phyloP scores from a whole-genome alignment of 2,329 filamentous ascomycete genomes.

The Penicillium brevicompactum region DNA sequence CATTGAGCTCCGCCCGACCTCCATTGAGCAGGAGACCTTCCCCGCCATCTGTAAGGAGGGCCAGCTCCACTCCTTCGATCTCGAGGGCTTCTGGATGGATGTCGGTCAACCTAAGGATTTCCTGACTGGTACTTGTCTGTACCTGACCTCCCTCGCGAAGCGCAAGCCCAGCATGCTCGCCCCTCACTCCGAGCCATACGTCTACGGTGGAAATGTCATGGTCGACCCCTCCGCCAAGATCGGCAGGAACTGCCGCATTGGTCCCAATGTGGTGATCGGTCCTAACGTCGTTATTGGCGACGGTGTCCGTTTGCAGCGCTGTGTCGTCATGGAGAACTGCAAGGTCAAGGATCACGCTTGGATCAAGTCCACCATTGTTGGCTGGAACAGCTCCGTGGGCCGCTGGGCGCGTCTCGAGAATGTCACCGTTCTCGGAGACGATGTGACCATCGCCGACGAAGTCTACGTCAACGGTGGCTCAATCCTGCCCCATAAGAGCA shows the following conservation, averaged over 20 bases:
- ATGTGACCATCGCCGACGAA: slow-evolving; percentile 96
- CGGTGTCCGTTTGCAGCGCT: slow-evolving; percentile 90
- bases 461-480: slow-evolving; percentile 98
- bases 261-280: slow-evolving; percentile 94
- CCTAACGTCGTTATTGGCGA: slow-evolving; percentile 91
- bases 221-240: slow-evolving; percentile 94
- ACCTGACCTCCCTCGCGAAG: slow-evolving; percentile 90
- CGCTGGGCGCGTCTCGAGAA: slow-evolving; percentile 97
- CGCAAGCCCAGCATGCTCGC: slow-evolving; percentile 83
- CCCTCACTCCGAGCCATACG: slow-evolving; percentile 72
- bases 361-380: slow-evolving; percentile 98
- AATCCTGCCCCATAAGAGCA: slow-evolving; percentile 95
- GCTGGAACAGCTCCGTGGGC: slow-evolving; percentile 96
- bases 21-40: slow-evolving; percentile 99
- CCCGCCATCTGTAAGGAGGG: slow-evolving; percentile 88
- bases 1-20: slow-evolving; percentile 94
- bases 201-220: slow-evolving; percentile 92
- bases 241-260: slow-evolving; percentile 97
- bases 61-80: slow-evolving; percentile 90
- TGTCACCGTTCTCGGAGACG: slow-evolving; percentile 94
- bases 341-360: slow-evolving; percentile 99
- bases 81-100: slow-evolving; percentile 99
- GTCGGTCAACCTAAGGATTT: slow-evolving; percentile 99
- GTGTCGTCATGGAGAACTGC: slow-evolving; percentile 82
- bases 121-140: slow-evolving; percentile 91